phyloP scores from a whole-genome alignment of 345 rosid genomes.

The Ceriops zippeliana region DNA sequence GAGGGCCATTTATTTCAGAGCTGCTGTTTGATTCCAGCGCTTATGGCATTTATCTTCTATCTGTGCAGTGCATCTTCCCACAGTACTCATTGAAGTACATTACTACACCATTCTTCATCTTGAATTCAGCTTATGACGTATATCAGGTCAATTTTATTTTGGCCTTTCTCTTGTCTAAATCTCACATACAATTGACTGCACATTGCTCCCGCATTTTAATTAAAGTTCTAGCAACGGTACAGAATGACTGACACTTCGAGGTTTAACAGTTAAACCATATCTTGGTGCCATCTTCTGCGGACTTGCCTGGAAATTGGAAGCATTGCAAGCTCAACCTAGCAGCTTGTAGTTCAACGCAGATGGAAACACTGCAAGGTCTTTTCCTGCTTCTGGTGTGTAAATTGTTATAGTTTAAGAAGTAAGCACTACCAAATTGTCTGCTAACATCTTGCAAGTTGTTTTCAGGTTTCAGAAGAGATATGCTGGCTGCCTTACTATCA shows the following conservation, averaged over 20 bases:
- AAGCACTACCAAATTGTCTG: not conserved
- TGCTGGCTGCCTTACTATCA: slow-evolving; percentile 51
- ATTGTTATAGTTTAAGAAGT: no score
- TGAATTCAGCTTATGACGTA: slow-evolving; percentile 91
- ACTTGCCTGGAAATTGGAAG: slow-evolving; percentile 60
- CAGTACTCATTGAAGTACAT: slow-evolving; percentile 68
- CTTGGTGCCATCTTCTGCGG: slow-evolving; percentile 83
- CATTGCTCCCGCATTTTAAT: slow-evolving; percentile 1
- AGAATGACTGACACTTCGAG: not conserved
- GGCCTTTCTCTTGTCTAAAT: not conserved
- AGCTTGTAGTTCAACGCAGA: slow-evolving; percentile 53
- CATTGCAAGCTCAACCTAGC: slow-evolving; percentile 62
- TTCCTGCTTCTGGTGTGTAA: not conserved
- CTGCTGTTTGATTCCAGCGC: not conserved
- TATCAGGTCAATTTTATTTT: slow-evolving; percentile 52
- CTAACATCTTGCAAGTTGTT: not conserved
- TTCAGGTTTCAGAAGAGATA: slow-evolving; percentile 70
- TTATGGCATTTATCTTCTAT: slow-evolving; percentile 6
- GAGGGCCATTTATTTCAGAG: not conserved
- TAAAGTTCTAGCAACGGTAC: not conserved
- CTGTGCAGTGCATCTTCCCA: slow-evolving; percentile 85
- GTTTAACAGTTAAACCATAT: slow-evolving; percentile 64
- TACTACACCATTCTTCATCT: slow-evolving; percentile 64
- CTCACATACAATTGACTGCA: no score
- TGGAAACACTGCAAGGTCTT: slow-evolving; percentile 61